Percentiles rank a stretch among this genome's conserved stretches.
Conservation (phyloP, 495 filamentous ascomycete genomes). For the Lichenothelia convexa region DNA sequence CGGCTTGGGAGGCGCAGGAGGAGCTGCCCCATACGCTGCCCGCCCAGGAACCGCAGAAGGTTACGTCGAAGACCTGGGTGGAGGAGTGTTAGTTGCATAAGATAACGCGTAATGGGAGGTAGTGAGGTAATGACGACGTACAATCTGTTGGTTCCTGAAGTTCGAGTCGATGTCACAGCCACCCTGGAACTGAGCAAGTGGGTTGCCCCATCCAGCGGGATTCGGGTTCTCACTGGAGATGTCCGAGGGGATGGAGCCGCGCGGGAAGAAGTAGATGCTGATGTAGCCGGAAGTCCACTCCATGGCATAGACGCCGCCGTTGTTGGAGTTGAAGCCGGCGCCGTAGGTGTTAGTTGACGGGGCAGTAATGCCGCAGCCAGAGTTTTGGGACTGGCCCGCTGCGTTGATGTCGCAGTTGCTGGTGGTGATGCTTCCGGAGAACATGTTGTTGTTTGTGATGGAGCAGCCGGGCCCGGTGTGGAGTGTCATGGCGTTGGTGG, state of each 20-base stretch:
- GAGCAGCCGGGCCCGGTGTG: constrained; percentile 12
- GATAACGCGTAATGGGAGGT: too few relatives aligned
- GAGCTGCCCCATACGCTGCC: constrained; percentile 34
- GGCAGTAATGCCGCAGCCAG: constrained; percentile 23
- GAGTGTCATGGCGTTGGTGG: constrained; percentile 18
- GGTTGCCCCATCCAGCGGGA: constrained; percentile 43
- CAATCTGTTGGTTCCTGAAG: constrained; percentile 18
- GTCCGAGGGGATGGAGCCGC: constrained; percentile 35
- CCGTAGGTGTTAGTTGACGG: constrained; percentile 30
- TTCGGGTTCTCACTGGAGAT: constrained; percentile 39
- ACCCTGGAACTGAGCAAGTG: constrained; percentile 41
- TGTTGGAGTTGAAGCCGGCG: constrained; percentile 46
- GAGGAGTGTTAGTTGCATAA: too few relatives aligned
- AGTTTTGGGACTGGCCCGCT: constrained; percentile 31
- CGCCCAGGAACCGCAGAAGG: constrained; percentile 80
- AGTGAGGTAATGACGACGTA: too few relatives aligned
- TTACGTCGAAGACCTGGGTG: constrained; percentile 59
- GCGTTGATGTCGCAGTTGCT: constrained; percentile 36
- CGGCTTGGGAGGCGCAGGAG: constrained; percentile 5
- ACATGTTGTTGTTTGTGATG: constrained; percentile 26
- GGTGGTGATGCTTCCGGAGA: constrained; percentile 8
- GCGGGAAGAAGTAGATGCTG: constrained; percentile 64
- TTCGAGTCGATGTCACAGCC: constrained; percentile 12
- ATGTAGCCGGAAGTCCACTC: constrained; percentile 52
- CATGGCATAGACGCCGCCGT: constrained; percentile 63